A percentile compares a stretch with the other conserved stretches of the same genome.
These are phyloP conservation scores for Aspergillus japonicus DNA, from an alignment of 2,329 filamentous ascomycete genomes.

Conservation along the genomic window DNA sequence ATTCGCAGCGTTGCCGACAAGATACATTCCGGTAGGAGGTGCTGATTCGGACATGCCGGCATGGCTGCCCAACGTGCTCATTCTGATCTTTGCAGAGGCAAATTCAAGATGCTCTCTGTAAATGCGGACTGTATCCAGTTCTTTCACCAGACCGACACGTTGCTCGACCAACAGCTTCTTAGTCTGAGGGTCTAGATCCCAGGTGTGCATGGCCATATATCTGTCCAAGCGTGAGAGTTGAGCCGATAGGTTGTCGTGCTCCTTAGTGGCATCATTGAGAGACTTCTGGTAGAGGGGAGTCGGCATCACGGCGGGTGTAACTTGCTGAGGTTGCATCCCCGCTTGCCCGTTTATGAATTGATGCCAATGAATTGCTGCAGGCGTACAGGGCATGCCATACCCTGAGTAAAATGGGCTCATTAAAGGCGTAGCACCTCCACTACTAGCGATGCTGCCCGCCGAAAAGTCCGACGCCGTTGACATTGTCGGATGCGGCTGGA, in stretches of 20 bases:
- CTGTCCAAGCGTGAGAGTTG: slow-evolving; percentile 39
- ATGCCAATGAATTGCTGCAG: slow-evolving; percentile 11
- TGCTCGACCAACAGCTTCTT: slow-evolving; percentile 38
- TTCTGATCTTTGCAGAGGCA: slow-evolving; percentile 17
- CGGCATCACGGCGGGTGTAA: slow-evolving; percentile 8
- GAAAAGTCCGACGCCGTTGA: slow-evolving; percentile 12
- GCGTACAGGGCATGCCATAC: slow-evolving; percentile 14
- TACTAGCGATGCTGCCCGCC: slow-evolving; percentile 6
- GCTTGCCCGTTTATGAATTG: slow-evolving; percentile 4
- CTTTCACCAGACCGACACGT: slow-evolving; percentile 36
- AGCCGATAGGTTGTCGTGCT: slow-evolving; percentile 30
- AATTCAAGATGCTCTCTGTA: slow-evolving; percentile 37
- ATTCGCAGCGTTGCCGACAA: background rate
- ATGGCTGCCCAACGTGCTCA: slow-evolving; percentile 4
- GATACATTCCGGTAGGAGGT: background rate
- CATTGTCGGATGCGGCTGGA: slow-evolving; percentile 14
- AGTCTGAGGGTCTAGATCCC: slow-evolving; percentile 35
- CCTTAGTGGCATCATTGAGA: slow-evolving; percentile 31
- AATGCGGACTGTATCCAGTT: slow-evolving; percentile 37
- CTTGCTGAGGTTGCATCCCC: slow-evolving; percentile 13
- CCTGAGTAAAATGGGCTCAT: slow-evolving; percentile 9
- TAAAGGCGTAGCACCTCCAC: slow-evolving; percentile 1
- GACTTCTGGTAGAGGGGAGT: slow-evolving; percentile 22
- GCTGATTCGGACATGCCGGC: background rate
- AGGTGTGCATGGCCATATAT: slow-evolving; percentile 40